phyloP scores from a whole-genome alignment of 352 stramenopile genomes.

The Pythium pyrilobum region DNA sequence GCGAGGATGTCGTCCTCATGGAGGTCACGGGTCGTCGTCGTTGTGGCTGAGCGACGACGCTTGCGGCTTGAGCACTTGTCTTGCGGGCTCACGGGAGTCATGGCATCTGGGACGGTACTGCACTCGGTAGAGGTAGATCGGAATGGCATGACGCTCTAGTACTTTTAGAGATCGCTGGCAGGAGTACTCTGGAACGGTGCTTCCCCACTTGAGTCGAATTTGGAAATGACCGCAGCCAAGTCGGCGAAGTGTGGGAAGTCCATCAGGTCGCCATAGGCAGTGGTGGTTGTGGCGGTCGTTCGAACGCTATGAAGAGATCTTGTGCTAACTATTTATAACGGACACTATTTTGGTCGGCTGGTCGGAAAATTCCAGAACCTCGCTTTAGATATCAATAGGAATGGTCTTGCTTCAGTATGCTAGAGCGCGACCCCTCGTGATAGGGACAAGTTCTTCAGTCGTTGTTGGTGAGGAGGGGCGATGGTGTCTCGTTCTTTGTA shows the following conservation, averaged over 20 bases:
- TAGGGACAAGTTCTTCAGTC: constrained; percentile 10
- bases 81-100: constrained; percentile 11
- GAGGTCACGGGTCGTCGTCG: constrained; percentile 1
- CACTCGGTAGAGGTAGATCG: background rate
- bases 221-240: constrained; percentile 19
- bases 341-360: constrained; percentile 5
- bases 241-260: background rate
- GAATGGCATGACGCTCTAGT: background rate
- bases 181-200: background rate
- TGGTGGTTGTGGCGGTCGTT: constrained; percentile 22
- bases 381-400: background rate
- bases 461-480: background rate
- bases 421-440: too few species aligned
- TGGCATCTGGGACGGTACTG: background rate
- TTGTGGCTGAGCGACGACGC: background rate
- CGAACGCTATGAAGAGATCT: constrained; percentile 4
- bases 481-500: constrained; percentile 11
- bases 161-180: too few species aligned
- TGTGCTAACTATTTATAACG: constrained; percentile 20
- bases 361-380: constrained; percentile 7
- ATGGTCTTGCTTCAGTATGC: background rate
- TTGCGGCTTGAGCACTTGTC: constrained; percentile 19
- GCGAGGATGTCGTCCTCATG: background rate
- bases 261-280: background rate
- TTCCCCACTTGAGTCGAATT: too few species aligned